Evolutionary conservation across 2,329 filamentous ascomycete species (phyloP), one percentile per base, ranked within the genome.

Genomic region (Diaporthe vaccinii): DNA sequence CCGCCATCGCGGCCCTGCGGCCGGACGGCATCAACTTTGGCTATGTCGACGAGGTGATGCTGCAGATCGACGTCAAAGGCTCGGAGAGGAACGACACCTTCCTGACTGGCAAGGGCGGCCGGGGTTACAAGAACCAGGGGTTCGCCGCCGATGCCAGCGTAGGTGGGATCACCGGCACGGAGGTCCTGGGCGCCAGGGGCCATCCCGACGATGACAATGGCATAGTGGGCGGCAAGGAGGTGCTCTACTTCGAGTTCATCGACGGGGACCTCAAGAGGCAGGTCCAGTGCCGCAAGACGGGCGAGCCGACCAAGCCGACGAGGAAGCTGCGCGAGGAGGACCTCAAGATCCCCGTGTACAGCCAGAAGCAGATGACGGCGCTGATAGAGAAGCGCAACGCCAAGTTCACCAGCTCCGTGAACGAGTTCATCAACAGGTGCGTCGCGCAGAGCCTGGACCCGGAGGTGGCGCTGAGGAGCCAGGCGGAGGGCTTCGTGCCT

Each of bases 241-340:
- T 98, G 22, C 84, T 99, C 34, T 90, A 96, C 49, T 98, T 99
- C 80, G 97, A 98, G 82, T 98, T 97, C 79, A 85, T 98, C 25
- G 97, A 98, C 82, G 96, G 94, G 0, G 96, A 98, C 81, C 84
- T 98, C 78, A 98, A 96, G 85, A 89, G 94, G 55, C 93, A 97
- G 81, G 93, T 95, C 0, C 86, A 89, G 72, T 86, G 93, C 82
- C 90, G 91, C 72, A 94, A 93, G 82, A 95, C 93, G 0, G 94
- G 94, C 1, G 92, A 96, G 82, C 89, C 92, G 0, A 91, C 89
- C 0, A 93, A 92, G 73, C 89, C 93, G 0, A 91, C 88, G 17
- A 89, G 91, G 74, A 94, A 91, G 80, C 86, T 95, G 77, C 89
- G 91, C 75, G 90, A 96, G 28, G 95, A 98, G 80, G 91, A 95